A percentile compares a stretch with the other conserved stretches of the same genome.
phyloP scores from a whole-genome alignment of 2,329 filamentous ascomycete genomes.

The Remersonia thermophila region DNA sequence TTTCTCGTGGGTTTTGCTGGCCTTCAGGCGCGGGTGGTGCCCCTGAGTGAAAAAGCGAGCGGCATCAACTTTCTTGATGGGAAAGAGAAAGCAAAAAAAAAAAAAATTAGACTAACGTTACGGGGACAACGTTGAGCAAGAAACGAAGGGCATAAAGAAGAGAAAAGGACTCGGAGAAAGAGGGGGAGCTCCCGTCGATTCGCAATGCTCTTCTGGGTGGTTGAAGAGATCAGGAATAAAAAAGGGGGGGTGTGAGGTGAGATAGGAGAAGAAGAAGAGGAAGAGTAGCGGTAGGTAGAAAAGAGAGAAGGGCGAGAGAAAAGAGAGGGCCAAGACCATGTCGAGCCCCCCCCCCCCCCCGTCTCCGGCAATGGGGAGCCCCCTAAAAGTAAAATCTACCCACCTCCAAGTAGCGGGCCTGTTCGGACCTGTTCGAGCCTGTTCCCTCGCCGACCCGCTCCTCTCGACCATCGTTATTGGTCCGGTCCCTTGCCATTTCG shows the following conservation, averaged over 20 bases:
- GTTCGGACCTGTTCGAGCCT: background rate
- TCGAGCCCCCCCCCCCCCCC: background rate
- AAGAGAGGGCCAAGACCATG: no score
- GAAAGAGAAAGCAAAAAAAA: slow-evolving; percentile 1
- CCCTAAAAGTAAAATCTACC: background rate
- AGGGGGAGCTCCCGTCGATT: background rate
- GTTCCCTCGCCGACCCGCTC: no score
- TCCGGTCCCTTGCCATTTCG: background rate
- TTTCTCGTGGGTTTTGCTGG: no score
- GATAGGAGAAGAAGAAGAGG: no score
- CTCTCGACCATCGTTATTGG: no score
- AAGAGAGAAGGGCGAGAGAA: slow-evolving; percentile 3
- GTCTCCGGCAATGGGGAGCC: background rate
- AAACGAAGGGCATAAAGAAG: slow-evolving; percentile 4
- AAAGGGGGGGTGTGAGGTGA: slow-evolving; percentile 2
- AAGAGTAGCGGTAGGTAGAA: no score
- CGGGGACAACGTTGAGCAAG: slow-evolving; percentile 1
- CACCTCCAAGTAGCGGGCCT: background rate
- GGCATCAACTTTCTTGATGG: slow-evolving; percentile 6
- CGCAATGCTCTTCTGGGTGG: no score
- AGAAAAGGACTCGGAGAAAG: slow-evolving; percentile 5
- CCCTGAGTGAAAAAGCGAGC: slow-evolving; percentile 8
- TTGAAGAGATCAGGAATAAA: no score
- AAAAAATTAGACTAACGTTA: slow-evolving; percentile 3
- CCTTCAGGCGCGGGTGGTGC: no score